These are phyloP conservation scores for Thelephora aurantiotincta DNA, from an alignment of 768 basidiomycete species.

Conservation along the genomic window DNA sequence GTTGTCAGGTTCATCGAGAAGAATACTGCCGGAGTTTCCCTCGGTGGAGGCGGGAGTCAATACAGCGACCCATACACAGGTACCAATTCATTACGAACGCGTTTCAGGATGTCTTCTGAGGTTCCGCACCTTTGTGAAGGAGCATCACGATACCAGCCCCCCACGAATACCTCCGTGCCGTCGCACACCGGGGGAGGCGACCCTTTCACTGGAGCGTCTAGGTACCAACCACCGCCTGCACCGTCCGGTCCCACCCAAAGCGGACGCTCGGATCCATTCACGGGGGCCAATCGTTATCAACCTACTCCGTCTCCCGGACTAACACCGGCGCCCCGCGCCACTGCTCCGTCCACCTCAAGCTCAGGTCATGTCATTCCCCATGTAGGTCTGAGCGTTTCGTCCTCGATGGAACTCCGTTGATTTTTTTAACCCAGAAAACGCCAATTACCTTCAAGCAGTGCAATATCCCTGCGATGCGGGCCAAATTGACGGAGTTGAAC, in stretches of 20 bases:
- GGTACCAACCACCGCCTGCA: constrained; percentile 12
- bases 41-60: constrained; percentile 42
- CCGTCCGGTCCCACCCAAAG: constrained; percentile 9
- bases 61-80: constrained; percentile 90
- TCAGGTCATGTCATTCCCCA: constrained; percentile 10
- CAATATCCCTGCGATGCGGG: constrained; percentile 63
- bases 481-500: constrained; percentile 66
- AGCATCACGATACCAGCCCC: constrained; percentile 19
- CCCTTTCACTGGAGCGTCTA: constrained; percentile 9
- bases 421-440: constrained; percentile 29
- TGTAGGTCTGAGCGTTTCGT: constrained; percentile 6
- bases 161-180: constrained; percentile 15
- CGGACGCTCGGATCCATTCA: too few species aligned
- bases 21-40: constrained; percentile 66
- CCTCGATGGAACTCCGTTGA: background rate
- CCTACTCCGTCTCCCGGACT: constrained; percentile 4
- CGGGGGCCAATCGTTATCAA: too few species aligned
- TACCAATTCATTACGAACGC: constrained; percentile 10
- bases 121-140: constrained; percentile 11
- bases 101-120: background rate
- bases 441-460: constrained; percentile 77
- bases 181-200: constrained; percentile 9
- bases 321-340: constrained; percentile 20
- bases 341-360: constrained; percentile 20
- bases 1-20: constrained; percentile 90